A percentile compares a stretch with the other conserved stretches of the same genome.
Evolutionary conservation across 768 basidiomycete species (phyloP).

Genomic region (Porpolomopsis calyptriformis): DNA sequence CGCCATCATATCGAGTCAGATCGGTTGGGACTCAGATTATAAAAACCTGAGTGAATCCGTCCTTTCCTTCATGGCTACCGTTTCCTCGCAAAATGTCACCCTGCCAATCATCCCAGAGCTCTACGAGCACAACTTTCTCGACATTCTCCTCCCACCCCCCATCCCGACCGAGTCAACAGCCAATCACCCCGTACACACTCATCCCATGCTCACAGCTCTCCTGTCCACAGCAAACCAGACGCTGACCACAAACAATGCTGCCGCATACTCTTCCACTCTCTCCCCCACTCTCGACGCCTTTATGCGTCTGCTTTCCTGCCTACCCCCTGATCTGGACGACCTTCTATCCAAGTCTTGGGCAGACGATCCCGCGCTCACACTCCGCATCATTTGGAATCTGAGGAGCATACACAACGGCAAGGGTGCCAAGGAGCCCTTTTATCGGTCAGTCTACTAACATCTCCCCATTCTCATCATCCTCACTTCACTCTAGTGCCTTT

Average conservation of each 20-base stretch:
- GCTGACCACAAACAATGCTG: slow-evolving; percentile 40
- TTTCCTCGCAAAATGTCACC: slow-evolving; percentile 34
- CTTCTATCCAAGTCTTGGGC: slow-evolving; percentile 44
- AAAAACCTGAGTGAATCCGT: background rate
- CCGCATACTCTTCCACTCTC: slow-evolving; percentile 40
- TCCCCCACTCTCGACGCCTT: slow-evolving; percentile 51
- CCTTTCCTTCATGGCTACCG: background rate
- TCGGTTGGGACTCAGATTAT: too few relatives aligned
- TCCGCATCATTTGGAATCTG: slow-evolving; percentile 57
- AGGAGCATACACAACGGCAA: slow-evolving; percentile 67
- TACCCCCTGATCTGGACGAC: slow-evolving; percentile 19
- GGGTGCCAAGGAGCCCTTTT: slow-evolving; percentile 49
- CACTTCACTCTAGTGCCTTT: slow-evolving; percentile 29
- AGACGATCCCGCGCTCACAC: slow-evolving; percentile 46
- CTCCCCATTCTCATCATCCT: background rate
- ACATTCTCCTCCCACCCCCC: slow-evolving; percentile 38
- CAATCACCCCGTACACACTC: slow-evolving; percentile 14
- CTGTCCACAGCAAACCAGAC: slow-evolving; percentile 31
- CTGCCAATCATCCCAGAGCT: slow-evolving; percentile 52
- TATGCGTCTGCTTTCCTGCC: slow-evolving; percentile 24
- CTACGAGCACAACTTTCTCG: slow-evolving; percentile 43
- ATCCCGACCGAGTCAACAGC: background rate
- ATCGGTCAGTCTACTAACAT: slow-evolving; percentile 26
- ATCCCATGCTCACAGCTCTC: slow-evolving; percentile 50
- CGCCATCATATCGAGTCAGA: too few relatives aligned